Conservation (phyloP, 192 early-diverging fungal species). For the Umbelopsis sp. region DNA sequence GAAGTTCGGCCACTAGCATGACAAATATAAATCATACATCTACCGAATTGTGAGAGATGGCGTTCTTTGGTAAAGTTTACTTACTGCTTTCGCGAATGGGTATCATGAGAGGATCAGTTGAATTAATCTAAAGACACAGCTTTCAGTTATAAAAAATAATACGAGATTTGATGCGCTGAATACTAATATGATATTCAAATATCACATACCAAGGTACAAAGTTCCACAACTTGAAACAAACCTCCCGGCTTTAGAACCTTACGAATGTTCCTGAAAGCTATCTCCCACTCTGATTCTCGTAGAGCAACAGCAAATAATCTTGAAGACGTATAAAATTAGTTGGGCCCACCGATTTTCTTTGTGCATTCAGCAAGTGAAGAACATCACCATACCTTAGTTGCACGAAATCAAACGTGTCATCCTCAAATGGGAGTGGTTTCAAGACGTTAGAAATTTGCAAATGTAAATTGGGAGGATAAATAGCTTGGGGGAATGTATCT, state of each 20-base stretch:
- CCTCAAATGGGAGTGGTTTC: background rate
- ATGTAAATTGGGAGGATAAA: background rate
- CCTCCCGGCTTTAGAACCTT: background rate
- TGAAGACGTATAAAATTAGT: background rate
- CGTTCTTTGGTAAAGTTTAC: background rate
- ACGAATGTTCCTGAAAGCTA: background rate
- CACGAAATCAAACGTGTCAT: background rate
- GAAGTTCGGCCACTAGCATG: background rate
- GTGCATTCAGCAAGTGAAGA: background rate
- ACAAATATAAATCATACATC: background rate
- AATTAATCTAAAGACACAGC: background rate
- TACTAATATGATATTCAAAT: background rate
- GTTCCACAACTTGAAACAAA: background rate
- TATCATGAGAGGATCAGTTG: background rate
- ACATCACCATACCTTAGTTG: background rate
- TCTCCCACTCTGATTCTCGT: background rate
- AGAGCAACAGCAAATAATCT: background rate
- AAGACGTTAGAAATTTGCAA: background rate
- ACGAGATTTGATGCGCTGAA: too few species aligned
- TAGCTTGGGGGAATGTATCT: constrained; percentile 4
- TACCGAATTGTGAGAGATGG: background rate
- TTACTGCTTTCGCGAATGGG: background rate
- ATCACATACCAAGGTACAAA: background rate
- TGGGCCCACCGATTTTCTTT: too few species aligned
- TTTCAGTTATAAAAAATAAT: too few species aligned